These are phyloP conservation scores for Yarrowia sp. DNA, from an alignment of 805 yeast genomes.

Conservation along the genomic window DNA sequence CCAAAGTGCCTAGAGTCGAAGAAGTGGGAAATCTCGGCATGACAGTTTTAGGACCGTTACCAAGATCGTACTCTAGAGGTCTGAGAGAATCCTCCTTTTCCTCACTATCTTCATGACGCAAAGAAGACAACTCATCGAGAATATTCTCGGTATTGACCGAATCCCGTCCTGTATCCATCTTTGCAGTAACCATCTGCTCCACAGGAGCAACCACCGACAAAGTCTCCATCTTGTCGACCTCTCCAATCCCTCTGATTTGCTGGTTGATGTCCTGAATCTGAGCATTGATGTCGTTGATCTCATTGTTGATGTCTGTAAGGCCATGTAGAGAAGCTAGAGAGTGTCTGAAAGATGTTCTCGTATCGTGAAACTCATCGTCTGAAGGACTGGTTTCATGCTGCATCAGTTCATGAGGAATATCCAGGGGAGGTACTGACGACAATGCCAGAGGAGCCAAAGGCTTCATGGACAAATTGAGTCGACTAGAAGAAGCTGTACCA, in stretches of 20 bases:
- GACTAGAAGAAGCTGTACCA: neutral
- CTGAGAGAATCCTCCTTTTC: neutral
- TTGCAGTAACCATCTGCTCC: conserved; percentile 3
- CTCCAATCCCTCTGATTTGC: conserved; percentile 3
- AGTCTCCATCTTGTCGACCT: neutral
- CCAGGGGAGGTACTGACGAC: conserved; percentile 2
- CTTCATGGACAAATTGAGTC: neutral
- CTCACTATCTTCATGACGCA: neutral
- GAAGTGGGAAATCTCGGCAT: conserved; percentile 8
- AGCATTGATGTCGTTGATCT: conserved; percentile 15
- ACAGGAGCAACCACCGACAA: neutral
- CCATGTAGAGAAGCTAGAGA: conserved; percentile 7
- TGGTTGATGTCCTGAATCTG: conserved; percentile 20
- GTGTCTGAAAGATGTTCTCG: neutral
- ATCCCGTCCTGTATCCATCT: neutral
- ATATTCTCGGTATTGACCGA: conserved; percentile 7
- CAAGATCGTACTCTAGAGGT: conserved; percentile 9
- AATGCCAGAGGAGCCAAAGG: conserved; percentile 13
- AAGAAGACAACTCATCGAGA: neutral
- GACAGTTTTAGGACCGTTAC: neutral
- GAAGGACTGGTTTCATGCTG: neutral
- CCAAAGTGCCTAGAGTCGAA: conserved; percentile 21
- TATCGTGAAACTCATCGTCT: conserved; percentile 8
- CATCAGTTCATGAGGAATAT: conserved; percentile 14
- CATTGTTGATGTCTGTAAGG: conserved; percentile 15